Conservation (phyloP, 208 protist genomes). For the Blechomonas ayalai region DNA sequence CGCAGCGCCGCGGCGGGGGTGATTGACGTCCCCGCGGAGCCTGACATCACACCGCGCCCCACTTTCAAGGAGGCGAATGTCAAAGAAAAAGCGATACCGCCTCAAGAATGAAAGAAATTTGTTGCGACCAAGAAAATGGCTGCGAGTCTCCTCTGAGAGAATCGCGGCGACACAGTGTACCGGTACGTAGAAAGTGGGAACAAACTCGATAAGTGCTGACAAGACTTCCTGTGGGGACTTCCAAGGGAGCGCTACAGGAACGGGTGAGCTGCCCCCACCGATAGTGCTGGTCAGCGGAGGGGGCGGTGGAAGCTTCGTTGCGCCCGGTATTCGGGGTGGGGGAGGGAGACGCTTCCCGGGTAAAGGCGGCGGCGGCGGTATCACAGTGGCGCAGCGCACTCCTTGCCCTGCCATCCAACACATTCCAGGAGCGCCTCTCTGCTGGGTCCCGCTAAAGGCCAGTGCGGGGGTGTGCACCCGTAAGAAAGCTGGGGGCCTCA, state of each 20-base stretch:
- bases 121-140: constrained; percentile 41
- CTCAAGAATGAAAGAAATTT: constrained; percentile 45
- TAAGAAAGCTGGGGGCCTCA: too few species aligned
- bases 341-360: not conserved
- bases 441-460: too few species aligned
- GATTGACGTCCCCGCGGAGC: constrained; percentile 58
- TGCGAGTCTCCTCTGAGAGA: constrained; percentile 56
- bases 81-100: constrained; percentile 74
- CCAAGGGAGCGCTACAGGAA: constrained; percentile 15
- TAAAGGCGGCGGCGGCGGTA: not conserved
- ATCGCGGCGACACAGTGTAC: constrained; percentile 60
- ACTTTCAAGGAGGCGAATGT: constrained; percentile 26
- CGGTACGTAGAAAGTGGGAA: constrained; percentile 79
- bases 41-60: constrained; percentile 38
- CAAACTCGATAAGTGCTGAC: constrained; percentile 50
- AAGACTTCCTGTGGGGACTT: constrained; percentile 72
- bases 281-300: constrained; percentile 15
- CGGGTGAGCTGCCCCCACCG: constrained; percentile 1
- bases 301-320: constrained; percentile 14
- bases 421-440: too few species aligned
- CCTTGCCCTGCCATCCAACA: too few species aligned
- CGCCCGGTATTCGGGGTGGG: not conserved
- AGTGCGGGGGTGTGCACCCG: too few species aligned
- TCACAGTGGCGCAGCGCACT: too few species aligned
- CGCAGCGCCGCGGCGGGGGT: constrained; percentile 59